These are phyloP conservation scores for Ramaria sp. DNA, from an alignment of 768 basidiomycete genomes.

Conservation along the genomic window DNA sequence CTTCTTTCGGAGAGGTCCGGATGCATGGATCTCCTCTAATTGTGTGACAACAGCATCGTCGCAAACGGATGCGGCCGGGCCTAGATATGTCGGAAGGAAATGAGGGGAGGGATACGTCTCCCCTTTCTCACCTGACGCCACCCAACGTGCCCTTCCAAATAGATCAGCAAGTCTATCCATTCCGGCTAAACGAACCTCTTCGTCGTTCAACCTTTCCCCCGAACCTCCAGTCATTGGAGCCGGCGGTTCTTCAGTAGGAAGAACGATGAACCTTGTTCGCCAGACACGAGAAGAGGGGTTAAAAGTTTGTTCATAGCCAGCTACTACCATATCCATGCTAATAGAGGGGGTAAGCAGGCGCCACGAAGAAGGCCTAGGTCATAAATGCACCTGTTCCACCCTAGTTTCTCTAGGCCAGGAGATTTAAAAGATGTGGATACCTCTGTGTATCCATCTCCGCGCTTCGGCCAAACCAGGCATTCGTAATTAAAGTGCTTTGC, in stretches of 20 bases:
- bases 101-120: constrained; percentile 44
- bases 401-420: constrained; percentile 73
- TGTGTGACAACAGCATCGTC: constrained; percentile 74
- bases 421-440: constrained; percentile 63
- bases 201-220: constrained; percentile 72
- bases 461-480: constrained; percentile 89
- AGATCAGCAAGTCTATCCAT: constrained; percentile 87
- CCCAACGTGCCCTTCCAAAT: constrained; percentile 80
- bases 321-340: constrained; percentile 78
- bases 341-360: background rate
- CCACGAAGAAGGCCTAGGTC: background rate
- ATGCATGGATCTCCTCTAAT: constrained; percentile 67
- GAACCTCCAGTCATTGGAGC: constrained; percentile 36
- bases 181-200: constrained; percentile 80
- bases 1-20: constrained; percentile 66
- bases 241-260: constrained; percentile 72
- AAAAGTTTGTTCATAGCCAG: constrained; percentile 72
- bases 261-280: constrained; percentile 88
- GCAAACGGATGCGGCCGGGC: constrained; percentile 66
- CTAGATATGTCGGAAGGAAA: constrained; percentile 76
- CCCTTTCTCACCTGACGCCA: constrained; percentile 45
- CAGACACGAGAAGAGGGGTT: constrained; percentile 83
- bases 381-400: constrained; percentile 63
- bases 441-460: constrained; percentile 80
- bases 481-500: constrained; percentile 59